Evolutionary conservation across 441 rosid species (phyloP), one percentile per base, ranked within the genome.

Genomic region (Jatropha podagrica): DNA sequence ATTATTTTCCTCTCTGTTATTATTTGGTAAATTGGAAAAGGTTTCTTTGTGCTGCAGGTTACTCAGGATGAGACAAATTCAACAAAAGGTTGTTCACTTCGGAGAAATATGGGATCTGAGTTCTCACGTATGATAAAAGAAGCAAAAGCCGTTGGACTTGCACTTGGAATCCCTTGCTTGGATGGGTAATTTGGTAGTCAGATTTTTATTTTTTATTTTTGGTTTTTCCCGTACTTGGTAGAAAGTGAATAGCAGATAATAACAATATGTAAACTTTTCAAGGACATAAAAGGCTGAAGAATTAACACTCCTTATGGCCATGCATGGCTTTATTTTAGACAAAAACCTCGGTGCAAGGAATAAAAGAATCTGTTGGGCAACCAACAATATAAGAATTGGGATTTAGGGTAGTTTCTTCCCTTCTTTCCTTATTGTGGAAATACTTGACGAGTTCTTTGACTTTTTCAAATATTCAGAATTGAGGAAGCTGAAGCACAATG

Each of bases 401-500:
- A n/a, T 32, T 70, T 23, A 46, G 44, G 14, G n/a, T 40, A 9
- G 27, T 42, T 66, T 56, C 20, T 49, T 15, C 9, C 49, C 27
- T 61, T 17, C 8, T 37, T 60, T 0, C 10, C 27, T 69, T 26
- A n/a, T 6, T 14, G 14, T 20, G 54, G 65, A 71, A 60, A 61
- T 71, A 18, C n/a, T 37, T 71, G 59, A 71, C 51, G 9, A 40
- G 14, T 51, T 55, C 49, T 60, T 49, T 67, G 9, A 74, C 27
- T 67, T 72, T 66, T 65, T 65, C 61, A 74, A 55, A 72, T 68
- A 55, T 80, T 79, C 87, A 92, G 97, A 81, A 77, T 93, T 67
- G 99, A 93, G 85, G 99, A 95, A 81, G 98, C 92, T 78, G 99
- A 96, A 81, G 97, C 98, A 0, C 98, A 96, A 58, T 96, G 98